Base-by-base conservation (phyloP, 2,329 filamentous ascomycete genomes). In the Fusarium illudens region DNA sequence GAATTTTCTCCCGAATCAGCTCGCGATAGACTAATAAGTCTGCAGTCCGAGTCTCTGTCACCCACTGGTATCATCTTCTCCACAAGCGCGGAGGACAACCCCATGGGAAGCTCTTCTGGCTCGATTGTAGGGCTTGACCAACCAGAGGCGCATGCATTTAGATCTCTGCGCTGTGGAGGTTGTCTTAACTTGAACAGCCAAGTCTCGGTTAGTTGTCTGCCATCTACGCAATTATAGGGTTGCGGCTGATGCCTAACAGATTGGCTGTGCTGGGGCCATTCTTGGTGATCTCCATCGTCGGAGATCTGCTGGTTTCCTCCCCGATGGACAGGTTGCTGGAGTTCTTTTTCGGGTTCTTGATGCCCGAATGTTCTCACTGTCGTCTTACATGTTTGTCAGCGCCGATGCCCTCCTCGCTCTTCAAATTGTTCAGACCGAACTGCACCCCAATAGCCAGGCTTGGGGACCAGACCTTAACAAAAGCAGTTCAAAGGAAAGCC, bases 201-300 rank as follows among this genome's bases (percentile, higher is more conserved):
- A 6, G 76, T 92, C 12, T 92, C 93, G 3, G 90, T 92, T 75
- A 58, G 30, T 30, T 8, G 7, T 29, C 2, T 32, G 4, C 13
- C 6, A 9, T 53, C 9, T 33, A 34, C 6, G 2, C 19, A 11
- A 10, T 25, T n/a, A 11, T 32, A 33, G 8, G 27, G 10, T 49
- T n/a, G 15, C 34, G 22, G 34, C 48, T 73, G n/a, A 74, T 32
- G 8, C 22, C 33, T n/a, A 15, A 22, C 58, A 89, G 82, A 83
- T 97, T 49, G 92, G 93, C 4, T 98, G 96, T 78, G 92, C 91
- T 25, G 93, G 94, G n/a, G 94, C 94, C 25, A 81, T 98, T 3
- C 80, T 98, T n/a, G 86, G 87, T 6, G 92, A 96, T 68, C 78
- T 97, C 22, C 88, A 93, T 71, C 88, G 92, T 54, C 73, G 75